These are phyloP conservation scores for Avena atlantica DNA, from an alignment of 176 grass and related monocot species.

Conservation along the genomic window DNA sequence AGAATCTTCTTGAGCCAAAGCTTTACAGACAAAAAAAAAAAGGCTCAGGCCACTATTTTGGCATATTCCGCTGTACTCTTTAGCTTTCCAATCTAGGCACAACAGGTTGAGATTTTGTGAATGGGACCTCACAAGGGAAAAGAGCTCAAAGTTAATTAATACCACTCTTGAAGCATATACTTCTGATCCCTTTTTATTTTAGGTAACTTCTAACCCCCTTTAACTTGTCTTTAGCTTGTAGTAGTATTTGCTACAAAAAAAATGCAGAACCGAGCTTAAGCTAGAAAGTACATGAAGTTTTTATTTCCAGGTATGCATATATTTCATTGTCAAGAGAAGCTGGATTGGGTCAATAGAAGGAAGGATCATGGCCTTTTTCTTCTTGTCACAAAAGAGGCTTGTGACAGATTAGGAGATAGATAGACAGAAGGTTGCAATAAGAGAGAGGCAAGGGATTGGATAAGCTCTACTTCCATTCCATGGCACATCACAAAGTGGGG, in stretches of 20 bases:
- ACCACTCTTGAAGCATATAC: slow-evolving; percentile 36
- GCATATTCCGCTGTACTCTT: slow-evolving; percentile 47
- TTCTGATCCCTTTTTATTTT: not conserved
- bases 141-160: not conserved
- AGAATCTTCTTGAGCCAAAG: slow-evolving; percentile 45
- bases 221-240: slow-evolving; percentile 22
- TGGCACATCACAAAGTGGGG: slow-evolving; percentile 16
- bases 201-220: not conserved
- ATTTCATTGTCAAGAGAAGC: slow-evolving; percentile 35
- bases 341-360: slow-evolving; percentile 30
- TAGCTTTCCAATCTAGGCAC: slow-evolving; percentile 39
- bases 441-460: slow-evolving; percentile 42
- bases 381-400: slow-evolving; percentile 38
- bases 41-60: slow-evolving; percentile 35
- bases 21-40: slow-evolving; percentile 25
- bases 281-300: not conserved
- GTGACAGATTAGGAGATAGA: slow-evolving; percentile 22
- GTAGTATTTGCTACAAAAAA: slow-evolving; percentile 29
- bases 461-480: slow-evolving; percentile 51
- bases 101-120: slow-evolving; percentile 38
- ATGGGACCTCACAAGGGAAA: slow-evolving; percentile 45
- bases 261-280: not conserved
- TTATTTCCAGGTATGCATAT: not conserved
- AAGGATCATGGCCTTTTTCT: slow-evolving; percentile 23
- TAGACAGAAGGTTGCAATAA: slow-evolving; percentile 13